Evolutionary conservation across 176 grass and related monocot species (phyloP), one percentile per base, ranked within the genome.

Genomic region (Zizania latifolia): DNA sequence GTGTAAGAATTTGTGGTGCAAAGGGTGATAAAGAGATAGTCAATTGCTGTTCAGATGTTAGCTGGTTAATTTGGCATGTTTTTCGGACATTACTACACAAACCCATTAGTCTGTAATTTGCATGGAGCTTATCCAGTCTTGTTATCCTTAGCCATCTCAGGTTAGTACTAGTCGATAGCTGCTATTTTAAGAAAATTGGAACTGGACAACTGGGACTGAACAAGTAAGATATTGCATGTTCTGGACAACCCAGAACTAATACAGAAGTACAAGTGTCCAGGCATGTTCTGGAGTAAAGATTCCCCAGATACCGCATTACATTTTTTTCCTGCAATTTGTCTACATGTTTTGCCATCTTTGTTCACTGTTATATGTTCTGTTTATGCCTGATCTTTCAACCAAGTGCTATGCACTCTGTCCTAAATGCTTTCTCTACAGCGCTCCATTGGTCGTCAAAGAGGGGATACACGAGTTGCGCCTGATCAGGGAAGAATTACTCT

Each of bases 391-490:
- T 71, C 27, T 26, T 57, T 84, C 67, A 71, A 8, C 41, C 58
- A 70, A 19, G 19, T 63, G 57, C 16, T 35, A 48, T 57, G 38
- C 7, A 32, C 9, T 43, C 48, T 48, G 57, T 58, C 71, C 46
- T 79, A 79, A 74, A 19, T n/a, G 16, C 12, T 63, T 46, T 46
- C 32, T 59, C 65, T 72, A 58, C 84, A 96, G 92, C 77, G 76
- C 26, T 10, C 50, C 5, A 21, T 58, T 70, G 61, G 80, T 66
- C 85, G 76, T 80, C 89, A 80, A 79, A 87, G 81, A 87, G 81
- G 29, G 2, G 55, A 83, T 76, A 80, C 77, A 46, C 81, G 89
- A 1, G 76, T 96, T 40, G 67, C 89, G 31, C 81, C 89, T 30
- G 81, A 79, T 31, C 75, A 57, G 40, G 85, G 43, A 40, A 90